Conservation (phyloP, 805 yeast genomes). For the Kluyveromyces siamensis region DNA sequence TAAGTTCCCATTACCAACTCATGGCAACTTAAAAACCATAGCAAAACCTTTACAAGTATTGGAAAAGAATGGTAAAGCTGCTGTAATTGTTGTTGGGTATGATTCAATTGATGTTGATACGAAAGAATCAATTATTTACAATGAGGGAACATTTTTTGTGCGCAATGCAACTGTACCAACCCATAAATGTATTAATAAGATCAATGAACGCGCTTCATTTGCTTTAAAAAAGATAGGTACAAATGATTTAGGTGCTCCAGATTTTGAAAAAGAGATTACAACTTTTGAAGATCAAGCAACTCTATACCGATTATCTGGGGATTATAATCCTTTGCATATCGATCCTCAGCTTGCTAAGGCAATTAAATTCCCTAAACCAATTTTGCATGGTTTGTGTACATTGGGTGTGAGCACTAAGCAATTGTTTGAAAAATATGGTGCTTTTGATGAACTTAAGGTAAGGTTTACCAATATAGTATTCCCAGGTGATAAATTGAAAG, state of each 20-base stretch:
- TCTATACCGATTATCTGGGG: slow-evolving; percentile 85
- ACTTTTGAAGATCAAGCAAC: slow-evolving; percentile 76
- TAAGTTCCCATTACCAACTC: slow-evolving; percentile 71
- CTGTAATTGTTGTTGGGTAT: slow-evolving; percentile 62
- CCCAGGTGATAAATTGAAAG: slow-evolving; percentile 85
- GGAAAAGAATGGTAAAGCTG: slow-evolving; percentile 82
- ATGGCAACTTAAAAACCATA: slow-evolving; percentile 52
- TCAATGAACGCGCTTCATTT: slow-evolving; percentile 44
- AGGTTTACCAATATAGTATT: slow-evolving; percentile 86
- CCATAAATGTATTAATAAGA: slow-evolving; percentile 40
- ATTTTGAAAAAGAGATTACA: slow-evolving; percentile 47
- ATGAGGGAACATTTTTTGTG: slow-evolving; percentile 77
- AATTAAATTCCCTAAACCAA: slow-evolving; percentile 79
- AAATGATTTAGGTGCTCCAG: slow-evolving; percentile 53
- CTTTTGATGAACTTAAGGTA: slow-evolving; percentile 74
- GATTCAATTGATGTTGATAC: slow-evolving; percentile 58
- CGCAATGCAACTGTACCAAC: slow-evolving; percentile 56
- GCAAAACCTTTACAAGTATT: slow-evolving; percentile 62
- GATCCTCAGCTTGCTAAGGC: slow-evolving; percentile 86
- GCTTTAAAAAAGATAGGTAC: slow-evolving; percentile 56
- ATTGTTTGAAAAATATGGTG: slow-evolving; percentile 71
- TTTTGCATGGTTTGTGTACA: slow-evolving; percentile 85
- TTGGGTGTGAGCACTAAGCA: slow-evolving; percentile 76
- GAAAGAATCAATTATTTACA: slow-evolving; percentile 64
- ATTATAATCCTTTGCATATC: slow-evolving; percentile 89